Evolutionary conservation across 148 eudicot genomes (phyloP), one percentile per base, ranked within the genome.

Genomic region (Vaccinium darrowii): DNA sequence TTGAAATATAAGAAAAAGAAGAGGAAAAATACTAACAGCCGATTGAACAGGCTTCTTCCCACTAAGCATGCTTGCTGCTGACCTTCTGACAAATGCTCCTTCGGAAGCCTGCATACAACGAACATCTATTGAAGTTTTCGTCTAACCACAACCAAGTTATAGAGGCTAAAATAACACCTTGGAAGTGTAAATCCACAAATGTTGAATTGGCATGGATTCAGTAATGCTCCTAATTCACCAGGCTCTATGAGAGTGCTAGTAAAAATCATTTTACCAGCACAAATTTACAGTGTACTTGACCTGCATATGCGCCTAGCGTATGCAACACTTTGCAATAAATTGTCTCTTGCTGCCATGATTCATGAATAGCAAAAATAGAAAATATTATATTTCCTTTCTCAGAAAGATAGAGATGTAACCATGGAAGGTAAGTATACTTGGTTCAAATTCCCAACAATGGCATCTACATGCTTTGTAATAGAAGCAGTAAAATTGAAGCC

Each of bases 1-100:
- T 69, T 69, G 39, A 69, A 5, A 69, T 25, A 25, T 11, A 67
- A 25, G 36, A 67, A 80, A 36, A 79, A 81, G 39, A 73, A 16
- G 57, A 81, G 52, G 81, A 78, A 52, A 33, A 21, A 56, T 86
- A 90, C 94, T 92, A 86, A 93, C 95, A 85, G 89, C 92, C 83
- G 97, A 91, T 84, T 86, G 93, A 86, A 90, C 88, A 87, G 95
- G 94, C 86, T 90, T 97, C 91, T 94, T 95, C 72, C 99, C 98
- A 87, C 98, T 97, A 51, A 97, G 92, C 99, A 97, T 94, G 89
- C 98, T 97, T 80, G 98, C 98, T 30, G 99, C 99, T 58, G 99
- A 97, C 89, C 88, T 92, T 78, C 83, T 91, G 43, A 91, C 92
- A 86, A 88, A 88, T 78, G 92, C 83, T 78, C 88, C 93, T 36